A percentile compares a stretch with the other conserved stretches of the same genome.
Evolutionary conservation across 2,329 filamentous ascomycete genomes (phyloP).

Genomic region (Teratosphaeria destructans): DNA sequence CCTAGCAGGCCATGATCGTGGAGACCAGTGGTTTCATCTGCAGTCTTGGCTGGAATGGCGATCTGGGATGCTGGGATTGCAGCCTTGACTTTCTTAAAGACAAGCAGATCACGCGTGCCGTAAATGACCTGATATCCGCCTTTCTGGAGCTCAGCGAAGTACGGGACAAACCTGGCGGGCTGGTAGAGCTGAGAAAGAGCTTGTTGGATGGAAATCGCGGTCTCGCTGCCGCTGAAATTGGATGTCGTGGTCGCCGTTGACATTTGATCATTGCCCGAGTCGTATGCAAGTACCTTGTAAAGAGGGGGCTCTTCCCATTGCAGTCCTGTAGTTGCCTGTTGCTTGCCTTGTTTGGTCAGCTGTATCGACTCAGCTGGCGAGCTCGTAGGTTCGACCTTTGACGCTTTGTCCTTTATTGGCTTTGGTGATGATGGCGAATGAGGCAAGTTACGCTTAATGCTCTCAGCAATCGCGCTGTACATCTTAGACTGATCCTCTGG

Average conservation of each 20-base stretch:
- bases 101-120: constrained; percentile 51
- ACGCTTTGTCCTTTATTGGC: not conserved
- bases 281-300: constrained; percentile 60
- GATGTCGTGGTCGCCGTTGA: constrained; percentile 47
- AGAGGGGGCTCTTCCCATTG: constrained; percentile 27
- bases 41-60: constrained; percentile 11
- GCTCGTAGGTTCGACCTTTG: constrained; percentile 1
- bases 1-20: constrained; percentile 13
- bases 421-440: not conserved
- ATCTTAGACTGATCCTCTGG: constrained; percentile 2
- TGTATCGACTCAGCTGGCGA: not conserved
- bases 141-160: constrained; percentile 48
- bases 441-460: not conserved
- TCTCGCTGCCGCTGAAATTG: constrained; percentile 42
- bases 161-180: constrained; percentile 54
- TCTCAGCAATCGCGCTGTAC: not conserved
- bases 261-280: constrained; percentile 48
- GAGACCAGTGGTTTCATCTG: constrained; percentile 1
- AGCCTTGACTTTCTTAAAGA: constrained; percentile 51
- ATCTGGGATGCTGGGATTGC: not conserved
- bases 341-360: not conserved
- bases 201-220: constrained; percentile 47
- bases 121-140: constrained; percentile 59
- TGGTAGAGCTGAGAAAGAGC: constrained; percentile 51
- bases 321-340: not conserved